A percentile compares a stretch with the other conserved stretches of the same genome.
These are phyloP conservation scores for Volvox africanus DNA, from an alignment of 139 green algal genomes.

Conservation along the genomic window DNA sequence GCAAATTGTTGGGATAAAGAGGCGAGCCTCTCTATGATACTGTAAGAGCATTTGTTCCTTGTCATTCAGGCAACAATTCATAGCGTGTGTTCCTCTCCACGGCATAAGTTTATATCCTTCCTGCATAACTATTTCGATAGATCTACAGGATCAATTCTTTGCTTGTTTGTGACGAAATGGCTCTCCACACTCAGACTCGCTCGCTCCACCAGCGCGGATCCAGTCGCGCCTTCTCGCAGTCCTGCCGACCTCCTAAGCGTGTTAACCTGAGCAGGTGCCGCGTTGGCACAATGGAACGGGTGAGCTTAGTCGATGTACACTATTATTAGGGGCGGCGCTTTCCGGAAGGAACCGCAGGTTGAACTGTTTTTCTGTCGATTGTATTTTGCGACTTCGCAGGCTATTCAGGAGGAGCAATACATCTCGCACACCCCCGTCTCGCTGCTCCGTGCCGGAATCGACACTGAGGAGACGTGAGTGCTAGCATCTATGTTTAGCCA, in stretches of 20 bases:
- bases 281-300: not conserved
- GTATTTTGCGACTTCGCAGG: not conserved
- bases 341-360: not conserved
- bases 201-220: slow-evolving; percentile 34
- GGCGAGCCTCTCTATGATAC: not conserved
- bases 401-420: slow-evolving; percentile 63
- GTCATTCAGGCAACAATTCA: not conserved
- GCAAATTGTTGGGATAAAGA: not conserved
- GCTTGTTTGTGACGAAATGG: not conserved
- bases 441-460: slow-evolving; percentile 76
- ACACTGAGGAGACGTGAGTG: slow-evolving; percentile 72
- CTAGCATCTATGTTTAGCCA: not conserved
- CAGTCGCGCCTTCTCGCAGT: slow-evolving; percentile 25
- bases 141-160: not conserved
- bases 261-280: not conserved
- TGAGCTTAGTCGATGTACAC: not conserved
- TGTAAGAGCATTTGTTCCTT: not conserved
- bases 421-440: slow-evolving; percentile 54
- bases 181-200: slow-evolving; percentile 31
- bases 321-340: not conserved
- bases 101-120: not conserved
- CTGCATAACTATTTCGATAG: not conserved
- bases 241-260: slow-evolving; percentile 18
- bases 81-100: not conserved
- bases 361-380: not conserved